Base-by-base conservation (phyloP, 768 basidiomycete species). In the Leccinum aurantiacum region DNA sequence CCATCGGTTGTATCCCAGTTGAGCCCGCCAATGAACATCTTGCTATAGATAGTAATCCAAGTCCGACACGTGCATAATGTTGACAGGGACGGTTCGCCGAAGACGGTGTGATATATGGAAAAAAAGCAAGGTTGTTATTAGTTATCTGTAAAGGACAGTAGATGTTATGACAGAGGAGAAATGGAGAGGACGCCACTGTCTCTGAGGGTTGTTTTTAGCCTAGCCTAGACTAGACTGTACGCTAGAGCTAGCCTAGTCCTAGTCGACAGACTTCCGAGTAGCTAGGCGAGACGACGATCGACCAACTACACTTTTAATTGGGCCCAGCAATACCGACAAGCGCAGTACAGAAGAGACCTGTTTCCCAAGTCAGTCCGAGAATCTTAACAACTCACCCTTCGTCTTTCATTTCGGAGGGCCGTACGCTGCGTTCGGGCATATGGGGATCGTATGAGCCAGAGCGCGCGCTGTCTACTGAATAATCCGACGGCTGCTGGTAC, bases 1-100 rank as follows among this genome's bases (percentile, higher is more conserved):
- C 97, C 96, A 83, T 98, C 97, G 74, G 93, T 96, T 69, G 97
- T 98, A 77, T 98, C 96, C 97, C 97, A 99, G 79, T 98, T 97
- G 65, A 99, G 82, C 65, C 97, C 97, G 63, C 97, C 97, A 73
- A 99, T 95, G 77, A 99, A 99, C 97, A 99, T 99, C 83, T 99
- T 99, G 77, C 97, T 98, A 82, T 75, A 79, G 74, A 78, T 68
- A 66, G 63, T 50, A 65, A 65, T 54, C 57, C 52, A 60, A 60
- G 61, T 60, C 63, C 59, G 65, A 60, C 62, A 71, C 64, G 64
- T 61, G 71, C 58, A 69, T 56, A 62, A 64, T 37, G 63, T 63
- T 62, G 69, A 67, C 49, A 71, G 25, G 62, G 58, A 67, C 29
- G 70, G 62, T 74, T 49, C 41, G 67, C 58, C 60, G 54, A 59